Base-by-base conservation (phyloP, 768 basidiomycete genomes). In the Phylloporus scabripes region DNA sequence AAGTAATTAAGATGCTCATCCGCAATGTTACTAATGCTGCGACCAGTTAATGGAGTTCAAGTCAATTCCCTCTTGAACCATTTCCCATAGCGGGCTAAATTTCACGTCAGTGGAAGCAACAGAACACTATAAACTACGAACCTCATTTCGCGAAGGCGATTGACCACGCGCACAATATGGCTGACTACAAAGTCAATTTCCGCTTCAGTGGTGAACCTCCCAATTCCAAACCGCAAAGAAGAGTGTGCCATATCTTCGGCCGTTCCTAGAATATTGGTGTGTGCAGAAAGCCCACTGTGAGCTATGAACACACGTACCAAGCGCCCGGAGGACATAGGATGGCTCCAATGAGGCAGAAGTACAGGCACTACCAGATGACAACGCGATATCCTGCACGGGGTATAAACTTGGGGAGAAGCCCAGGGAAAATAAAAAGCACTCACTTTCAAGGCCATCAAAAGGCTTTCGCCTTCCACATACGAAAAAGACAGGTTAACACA, bases 211-310 rank as follows among this genome's bases (percentile, higher is more conserved):
- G 95, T 98, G 70, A 99, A 99, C 18, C 96, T 83, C 21, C 96
- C 96, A 52, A 99, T 87, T 40, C 96, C 96, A 68, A 99, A 99
- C 21, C 96, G 87, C 48, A 99, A 77, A 15, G 92, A 95, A 15
- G 93, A 96, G 65, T 99, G 96, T 0, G 96, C 96, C 93, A 97
- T 96, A 61, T 98, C 96, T 65, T 99, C 96, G 23, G 93, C 92
- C 31, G 95, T 92, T 58, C 91, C 89, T 85, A 34, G 50, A 52
- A 38, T 18, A 44, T 15, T 34, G 33, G 24, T 8, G 42, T 46
- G 12, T 23, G 15, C 11, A 31, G 12, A 46, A 21, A 42, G 33
- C 5, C 54, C 24, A 28, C 34, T 26, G 5, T 20, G 23, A 14
- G 21, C 14, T 3, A 24, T 5, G n/a, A 34, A 51, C 74, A 46